Conservation (phyloP, 164 flowering plant species). For the Umbellularia californica region DNA sequence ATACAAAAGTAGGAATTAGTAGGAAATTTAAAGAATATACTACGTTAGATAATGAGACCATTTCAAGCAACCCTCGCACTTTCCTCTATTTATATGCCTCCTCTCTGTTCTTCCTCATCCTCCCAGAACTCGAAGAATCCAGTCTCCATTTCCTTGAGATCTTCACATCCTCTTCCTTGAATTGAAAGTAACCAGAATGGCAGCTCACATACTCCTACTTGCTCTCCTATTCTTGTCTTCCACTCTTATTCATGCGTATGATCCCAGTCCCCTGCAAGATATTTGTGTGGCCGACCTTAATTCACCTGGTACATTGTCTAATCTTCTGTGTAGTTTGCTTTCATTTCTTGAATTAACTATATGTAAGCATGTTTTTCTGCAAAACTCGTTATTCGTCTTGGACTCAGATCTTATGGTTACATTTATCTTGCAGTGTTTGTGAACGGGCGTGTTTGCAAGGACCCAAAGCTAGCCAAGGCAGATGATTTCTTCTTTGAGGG, state of each 20-base stretch:
- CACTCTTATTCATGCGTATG: not conserved
- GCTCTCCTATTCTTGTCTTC: not conserved
- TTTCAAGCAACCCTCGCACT: not conserved
- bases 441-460: not conserved
- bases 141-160: not conserved
- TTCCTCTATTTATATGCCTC: not conserved
- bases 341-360: not conserved
- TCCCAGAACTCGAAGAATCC: not conserved
- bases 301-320: not conserved
- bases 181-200: not conserved
- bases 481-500: not conserved
- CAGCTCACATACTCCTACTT: not conserved
- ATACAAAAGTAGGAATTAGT: not conserved
- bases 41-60: not conserved
- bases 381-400: not conserved
- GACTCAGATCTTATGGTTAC: not conserved
- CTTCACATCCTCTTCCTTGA: not conserved
- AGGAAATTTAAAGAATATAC: not conserved
- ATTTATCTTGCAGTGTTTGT: not conserved
- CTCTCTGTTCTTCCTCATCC: not conserved
- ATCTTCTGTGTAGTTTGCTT: not conserved
- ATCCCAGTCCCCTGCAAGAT: constrained; percentile 10
- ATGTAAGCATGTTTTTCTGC: not conserved
- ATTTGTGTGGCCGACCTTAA: constrained; percentile 4
- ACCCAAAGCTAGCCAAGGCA: constrained; percentile 4